Conservation (phyloP, 345 rosid genomes). For the sweet orange (Citrus sinensis) region DNA sequence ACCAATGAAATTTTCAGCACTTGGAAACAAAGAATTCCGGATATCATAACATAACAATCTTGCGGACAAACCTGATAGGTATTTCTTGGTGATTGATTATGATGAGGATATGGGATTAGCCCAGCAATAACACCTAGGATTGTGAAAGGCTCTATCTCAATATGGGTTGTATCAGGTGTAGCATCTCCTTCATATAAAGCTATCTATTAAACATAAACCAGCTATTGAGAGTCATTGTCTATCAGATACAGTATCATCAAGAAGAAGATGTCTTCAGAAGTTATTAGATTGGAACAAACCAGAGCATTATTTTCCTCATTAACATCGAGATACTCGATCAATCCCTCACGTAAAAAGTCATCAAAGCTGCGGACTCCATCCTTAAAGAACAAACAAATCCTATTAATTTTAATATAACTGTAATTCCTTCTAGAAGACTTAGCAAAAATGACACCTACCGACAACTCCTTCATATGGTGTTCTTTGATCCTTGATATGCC, state of each 20-base stretch:
- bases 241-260: constrained; percentile 2
- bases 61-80: constrained; percentile 73
- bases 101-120: constrained; percentile 94
- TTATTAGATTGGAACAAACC: constrained; percentile 41
- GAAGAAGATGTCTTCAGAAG: constrained; percentile 5
- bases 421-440: constrained; percentile 6
- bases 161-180: constrained; percentile 73
- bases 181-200: constrained; percentile 86
- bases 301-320: constrained; percentile 96
- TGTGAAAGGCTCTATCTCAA: constrained; percentile 96
- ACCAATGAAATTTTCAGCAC: background rate
- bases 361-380: constrained; percentile 85
- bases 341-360: constrained; percentile 86
- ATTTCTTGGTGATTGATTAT: constrained; percentile 97
- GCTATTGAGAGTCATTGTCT: constrained; percentile 10
- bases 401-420: constrained; percentile 18
- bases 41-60: constrained; percentile 15
- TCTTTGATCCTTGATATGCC: constrained; percentile 86
- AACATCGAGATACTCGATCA: constrained; percentile 94
- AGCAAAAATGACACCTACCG: constrained; percentile 43
- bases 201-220: constrained; percentile 49
- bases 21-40: background rate
- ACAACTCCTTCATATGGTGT: constrained; percentile 86
- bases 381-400: constrained; percentile 31
- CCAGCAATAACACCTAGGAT: constrained; percentile 96